Conservation (phyloP, 1,139 yeast species). For the Pichia norvegensis region DNA sequence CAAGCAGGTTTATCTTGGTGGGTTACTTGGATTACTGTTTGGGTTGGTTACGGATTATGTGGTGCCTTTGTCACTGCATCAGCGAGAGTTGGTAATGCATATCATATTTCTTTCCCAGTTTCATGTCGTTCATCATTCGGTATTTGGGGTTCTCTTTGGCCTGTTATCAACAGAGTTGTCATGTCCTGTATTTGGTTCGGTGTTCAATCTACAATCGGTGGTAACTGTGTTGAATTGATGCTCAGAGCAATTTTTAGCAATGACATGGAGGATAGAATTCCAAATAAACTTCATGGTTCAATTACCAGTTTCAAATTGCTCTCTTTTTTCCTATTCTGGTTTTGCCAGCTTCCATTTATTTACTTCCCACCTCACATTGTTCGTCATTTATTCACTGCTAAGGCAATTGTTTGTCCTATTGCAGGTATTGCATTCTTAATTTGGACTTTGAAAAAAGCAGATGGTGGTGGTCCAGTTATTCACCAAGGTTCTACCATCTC, state of each 20-base stretch:
- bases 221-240: conserved; percentile 72
- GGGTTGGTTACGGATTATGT: conserved; percentile 51
- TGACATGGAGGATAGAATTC: conserved; percentile 44
- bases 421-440: conserved; percentile 74
- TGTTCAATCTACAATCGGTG: conserved; percentile 77
- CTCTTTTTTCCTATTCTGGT: conserved; percentile 73
- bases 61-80: conserved; percentile 49
- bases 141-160: conserved; percentile 73
- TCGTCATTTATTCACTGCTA: conserved; percentile 73
- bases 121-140: conserved; percentile 70
- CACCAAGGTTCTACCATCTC: conserved; percentile 40
- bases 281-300: conserved; percentile 32
- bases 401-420: conserved; percentile 67
- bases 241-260: conserved; percentile 60
- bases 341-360: conserved; percentile 65
- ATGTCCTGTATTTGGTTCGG: conserved; percentile 84
- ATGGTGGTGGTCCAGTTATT: conserved; percentile 66
- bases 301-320: conserved; percentile 65
- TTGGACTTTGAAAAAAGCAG: conserved; percentile 73
- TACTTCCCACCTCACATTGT: conserved; percentile 77
- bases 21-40: conserved; percentile 80
- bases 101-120: conserved; percentile 75
- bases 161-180: conserved; percentile 68
- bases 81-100: conserved; percentile 64
- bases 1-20: conserved; percentile 74